phyloP scores from a whole-genome alignment of 371 early-diverging fungal species.

The Mucor velutinosus region DNA sequence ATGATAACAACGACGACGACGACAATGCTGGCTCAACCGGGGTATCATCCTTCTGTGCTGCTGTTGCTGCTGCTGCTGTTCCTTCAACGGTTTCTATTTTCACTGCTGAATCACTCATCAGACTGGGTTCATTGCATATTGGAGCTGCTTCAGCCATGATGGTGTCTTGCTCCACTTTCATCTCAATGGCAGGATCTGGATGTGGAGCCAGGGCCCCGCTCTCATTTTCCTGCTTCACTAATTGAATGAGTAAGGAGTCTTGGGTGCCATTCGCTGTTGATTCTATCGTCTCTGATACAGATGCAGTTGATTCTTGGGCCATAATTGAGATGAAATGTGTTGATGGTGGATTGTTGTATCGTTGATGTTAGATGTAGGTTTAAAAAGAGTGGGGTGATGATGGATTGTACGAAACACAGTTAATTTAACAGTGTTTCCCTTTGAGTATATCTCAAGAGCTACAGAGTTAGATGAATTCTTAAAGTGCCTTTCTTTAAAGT shows the following conservation, averaged over 20 bases:
- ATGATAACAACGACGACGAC: not conserved
- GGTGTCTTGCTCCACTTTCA: not conserved
- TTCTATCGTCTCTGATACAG: not conserved
- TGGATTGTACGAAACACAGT: not conserved
- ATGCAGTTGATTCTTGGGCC: constrained; percentile 1
- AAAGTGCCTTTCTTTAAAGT: not conserved
- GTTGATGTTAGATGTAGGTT: not conserved
- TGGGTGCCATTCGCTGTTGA: not conserved
- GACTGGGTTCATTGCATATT: not conserved
- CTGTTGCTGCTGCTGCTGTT: not conserved
- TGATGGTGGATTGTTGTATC: not conserved
- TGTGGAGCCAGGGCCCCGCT: not conserved
- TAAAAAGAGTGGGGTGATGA: constrained; percentile 7
- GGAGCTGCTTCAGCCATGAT: not conserved
- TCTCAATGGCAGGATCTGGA: not conserved
- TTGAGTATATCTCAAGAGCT: constrained; percentile 10
- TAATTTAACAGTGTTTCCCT: constrained; percentile 10
- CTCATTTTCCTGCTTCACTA: not conserved
- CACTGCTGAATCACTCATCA: not conserved
- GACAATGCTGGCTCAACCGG: constrained; percentile 11
- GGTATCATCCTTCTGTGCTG: constrained; percentile 10
- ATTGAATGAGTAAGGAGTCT: not conserved
- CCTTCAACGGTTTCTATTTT: constrained; percentile 1
- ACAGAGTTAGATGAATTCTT: not conserved
- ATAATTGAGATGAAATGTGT: not conserved